Evolutionary conservation across 208 protist genomes (phyloP).

Genomic region (Leishmania aethiopica): DNA sequence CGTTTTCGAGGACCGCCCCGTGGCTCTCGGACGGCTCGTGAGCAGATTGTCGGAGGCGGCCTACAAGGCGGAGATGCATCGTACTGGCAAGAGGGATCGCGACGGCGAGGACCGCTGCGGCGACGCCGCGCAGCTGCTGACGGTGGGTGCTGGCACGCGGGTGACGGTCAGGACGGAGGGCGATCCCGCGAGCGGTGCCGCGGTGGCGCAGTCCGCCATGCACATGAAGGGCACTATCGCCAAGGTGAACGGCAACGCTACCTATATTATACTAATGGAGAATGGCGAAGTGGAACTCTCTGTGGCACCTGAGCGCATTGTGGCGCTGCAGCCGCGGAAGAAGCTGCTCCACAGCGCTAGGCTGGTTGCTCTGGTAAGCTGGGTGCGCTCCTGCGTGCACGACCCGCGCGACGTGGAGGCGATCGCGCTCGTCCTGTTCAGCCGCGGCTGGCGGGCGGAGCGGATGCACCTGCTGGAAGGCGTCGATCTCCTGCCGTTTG

Average conservation of each 20-base stretch:
- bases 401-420: background rate
- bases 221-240: constrained; percentile 54
- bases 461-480: background rate
- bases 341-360: constrained; percentile 62
- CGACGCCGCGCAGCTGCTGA: too few relatives aligned
- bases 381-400: constrained; percentile 52
- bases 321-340: constrained; percentile 47
- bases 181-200: constrained; percentile 2
- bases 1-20: constrained; percentile 56
- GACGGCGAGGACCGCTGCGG: too few relatives aligned
- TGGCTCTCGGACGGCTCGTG: constrained; percentile 58
- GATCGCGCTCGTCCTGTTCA: background rate
- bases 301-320: constrained; percentile 62
- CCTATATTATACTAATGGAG: constrained; percentile 27
- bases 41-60: constrained; percentile 47
- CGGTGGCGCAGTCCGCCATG: constrained; percentile 28
- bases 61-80: constrained; percentile 30
- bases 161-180: constrained; percentile 36
- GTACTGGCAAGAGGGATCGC: too few relatives aligned
- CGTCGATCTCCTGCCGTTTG: background rate
- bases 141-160: too few relatives aligned
- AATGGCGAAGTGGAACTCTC: constrained; percentile 78
- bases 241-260: too few relatives aligned
- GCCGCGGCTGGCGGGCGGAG: background rate
- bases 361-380: constrained; percentile 67